Evolutionary conservation across 768 basidiomycete genomes (phyloP).

Genomic region (Chalciporus chontae): DNA sequence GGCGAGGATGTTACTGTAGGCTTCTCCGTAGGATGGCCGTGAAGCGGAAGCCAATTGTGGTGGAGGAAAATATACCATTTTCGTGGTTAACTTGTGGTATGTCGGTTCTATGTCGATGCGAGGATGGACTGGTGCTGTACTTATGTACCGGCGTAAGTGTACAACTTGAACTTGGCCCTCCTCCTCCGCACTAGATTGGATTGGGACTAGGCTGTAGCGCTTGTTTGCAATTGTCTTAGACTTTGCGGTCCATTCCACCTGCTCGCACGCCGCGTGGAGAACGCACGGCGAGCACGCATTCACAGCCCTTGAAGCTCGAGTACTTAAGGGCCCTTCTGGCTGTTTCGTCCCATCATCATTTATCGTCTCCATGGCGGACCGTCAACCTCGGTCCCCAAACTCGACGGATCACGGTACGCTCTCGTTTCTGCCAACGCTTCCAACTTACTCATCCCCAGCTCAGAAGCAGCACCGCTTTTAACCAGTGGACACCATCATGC

Average conservation of each 20-base stretch:
- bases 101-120: too few relatives aligned
- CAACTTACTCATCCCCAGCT: conserved; percentile 1
- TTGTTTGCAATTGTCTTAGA: conserved; percentile 22
- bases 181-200: too few relatives aligned
- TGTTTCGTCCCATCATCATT: conserved; percentile 7
- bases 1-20: conserved; percentile 70
- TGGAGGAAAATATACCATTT: conserved; percentile 68
- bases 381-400: conserved; percentile 52
- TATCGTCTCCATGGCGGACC: conserved; percentile 50
- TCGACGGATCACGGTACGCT: conserved; percentile 54
- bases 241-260: conserved; percentile 8
- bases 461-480: conserved; percentile 68
- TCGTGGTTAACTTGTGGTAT: too few relatives aligned
- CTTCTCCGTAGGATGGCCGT: conserved; percentile 64
- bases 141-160: too few relatives aligned
- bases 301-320: conserved; percentile 5
- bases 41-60: conserved; percentile 61
- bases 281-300: conserved; percentile 28
- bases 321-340: conserved; percentile 27
- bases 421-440: background rate
- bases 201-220: too few relatives aligned
- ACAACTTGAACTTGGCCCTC: too few relatives aligned
- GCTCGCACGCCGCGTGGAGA: conserved; percentile 20
- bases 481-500: conserved; percentile 44
- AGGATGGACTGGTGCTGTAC: too few relatives aligned